Evolutionary conservation across 495 filamentous ascomycete species (phyloP).

Genomic region (Trichoderma parareesei): DNA sequence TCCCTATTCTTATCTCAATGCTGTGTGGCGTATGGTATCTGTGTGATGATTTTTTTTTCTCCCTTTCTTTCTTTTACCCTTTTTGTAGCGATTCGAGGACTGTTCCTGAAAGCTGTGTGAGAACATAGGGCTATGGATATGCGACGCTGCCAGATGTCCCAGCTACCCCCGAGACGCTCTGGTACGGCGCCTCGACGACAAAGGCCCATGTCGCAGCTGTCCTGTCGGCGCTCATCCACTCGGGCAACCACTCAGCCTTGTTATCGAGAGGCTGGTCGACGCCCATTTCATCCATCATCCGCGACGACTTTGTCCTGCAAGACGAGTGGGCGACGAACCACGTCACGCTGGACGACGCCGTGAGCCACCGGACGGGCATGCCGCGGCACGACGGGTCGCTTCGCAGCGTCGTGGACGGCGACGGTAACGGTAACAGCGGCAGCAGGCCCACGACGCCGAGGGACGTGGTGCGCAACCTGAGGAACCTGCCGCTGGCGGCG

Average conservation of each 20-base stretch:
- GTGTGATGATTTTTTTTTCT: no score
- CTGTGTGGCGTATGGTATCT: background rate
- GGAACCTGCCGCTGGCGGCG: constrained; percentile 33
- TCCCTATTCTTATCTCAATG: background rate
- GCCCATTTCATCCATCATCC: constrained; percentile 40
- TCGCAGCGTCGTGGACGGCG: background rate
- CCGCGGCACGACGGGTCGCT: constrained; percentile 33
- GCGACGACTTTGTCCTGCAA: constrained; percentile 43
- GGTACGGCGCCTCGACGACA: constrained; percentile 40
- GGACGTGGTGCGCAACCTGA: constrained; percentile 30
- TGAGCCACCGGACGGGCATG: constrained; percentile 43
- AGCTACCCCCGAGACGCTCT: constrained; percentile 36
- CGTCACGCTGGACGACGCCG: constrained; percentile 43
- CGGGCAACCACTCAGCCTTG: constrained; percentile 19
- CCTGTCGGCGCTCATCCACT: constrained; percentile 38
- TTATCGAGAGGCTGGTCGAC: constrained; percentile 38
- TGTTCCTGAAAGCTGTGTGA: no score
- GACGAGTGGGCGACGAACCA: constrained; percentile 38
- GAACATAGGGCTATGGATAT: constrained; percentile 43
- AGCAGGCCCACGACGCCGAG: constrained; percentile 12
- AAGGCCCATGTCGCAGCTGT: constrained; percentile 49
- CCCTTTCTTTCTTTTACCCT: no score
- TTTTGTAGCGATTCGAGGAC: no score
- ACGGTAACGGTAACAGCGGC: no score
- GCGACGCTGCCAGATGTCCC: constrained; percentile 29